Percentiles rank a stretch among this genome's conserved stretches.
phyloP scores from a whole-genome alignment of 2,329 filamentous ascomycete species.

The Stemphylium beticola region DNA sequence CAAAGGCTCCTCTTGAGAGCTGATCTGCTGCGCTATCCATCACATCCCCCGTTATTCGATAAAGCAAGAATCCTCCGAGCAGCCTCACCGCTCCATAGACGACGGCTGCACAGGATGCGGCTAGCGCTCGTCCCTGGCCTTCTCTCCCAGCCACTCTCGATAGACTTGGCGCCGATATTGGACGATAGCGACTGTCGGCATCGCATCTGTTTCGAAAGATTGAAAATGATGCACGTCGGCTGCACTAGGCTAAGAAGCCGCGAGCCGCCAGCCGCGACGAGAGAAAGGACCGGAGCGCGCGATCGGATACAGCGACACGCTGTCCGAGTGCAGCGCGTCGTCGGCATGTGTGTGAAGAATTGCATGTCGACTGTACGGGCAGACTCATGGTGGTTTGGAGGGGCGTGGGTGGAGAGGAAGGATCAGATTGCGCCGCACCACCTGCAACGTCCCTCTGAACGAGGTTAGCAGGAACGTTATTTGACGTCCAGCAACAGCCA shows the following conservation, averaged over 20 bases:
- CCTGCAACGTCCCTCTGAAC: conserved; percentile 15
- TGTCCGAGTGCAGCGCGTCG: background rate
- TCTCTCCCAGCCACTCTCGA: conserved; percentile 15
- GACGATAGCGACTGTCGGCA: conserved; percentile 24
- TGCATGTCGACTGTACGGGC: background rate
- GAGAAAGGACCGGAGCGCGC: conserved; percentile 20
- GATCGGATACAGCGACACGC: background rate
- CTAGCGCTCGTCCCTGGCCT: conserved; percentile 15
- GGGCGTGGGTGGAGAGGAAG: conserved; percentile 13
- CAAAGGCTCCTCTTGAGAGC: conserved; percentile 6
- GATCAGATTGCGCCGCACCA: conserved; percentile 21
- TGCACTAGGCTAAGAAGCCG: conserved; percentile 31
- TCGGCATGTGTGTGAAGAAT: background rate
- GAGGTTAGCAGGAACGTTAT: conserved; percentile 24
- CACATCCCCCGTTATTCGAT: conserved; percentile 8
- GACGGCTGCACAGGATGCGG: conserved; percentile 12
- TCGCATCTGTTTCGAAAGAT: conserved; percentile 17
- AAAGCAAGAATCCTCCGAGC: conserved; percentile 19
- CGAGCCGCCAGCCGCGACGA: conserved; percentile 29
- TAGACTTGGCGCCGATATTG: conserved; percentile 31
- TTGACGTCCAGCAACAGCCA: conserved; percentile 13
- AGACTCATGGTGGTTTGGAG: conserved; percentile 6
- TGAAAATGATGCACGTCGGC: conserved; percentile 23
- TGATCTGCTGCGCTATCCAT: conserved; percentile 16
- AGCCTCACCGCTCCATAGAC: conserved; percentile 23